A percentile compares a stretch with the other conserved stretches of the same genome.
phyloP scores from a whole-genome alignment of 345 rosid species.

The Kernera saxatilis region DNA sequence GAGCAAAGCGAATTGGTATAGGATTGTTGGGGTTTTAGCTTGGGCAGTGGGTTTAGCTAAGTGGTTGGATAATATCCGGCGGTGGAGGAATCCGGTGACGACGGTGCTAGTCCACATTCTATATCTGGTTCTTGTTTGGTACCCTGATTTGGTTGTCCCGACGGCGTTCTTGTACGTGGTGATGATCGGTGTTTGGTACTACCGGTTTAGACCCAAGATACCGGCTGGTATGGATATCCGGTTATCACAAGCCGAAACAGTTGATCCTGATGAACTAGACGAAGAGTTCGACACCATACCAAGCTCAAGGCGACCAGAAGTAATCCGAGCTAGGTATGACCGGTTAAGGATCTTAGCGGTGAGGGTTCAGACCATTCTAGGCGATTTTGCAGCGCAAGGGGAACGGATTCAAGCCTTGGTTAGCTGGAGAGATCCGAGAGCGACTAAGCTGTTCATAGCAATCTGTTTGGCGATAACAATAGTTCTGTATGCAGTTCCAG shows the following conservation, averaged over 20 bases:
- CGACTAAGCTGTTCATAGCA: slow-evolving; percentile 80
- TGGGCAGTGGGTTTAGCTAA: slow-evolving; percentile 92
- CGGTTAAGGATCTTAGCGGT: slow-evolving; percentile 76
- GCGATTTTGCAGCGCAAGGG: slow-evolving; percentile 94
- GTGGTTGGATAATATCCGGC: slow-evolving; percentile 71
- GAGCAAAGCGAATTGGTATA: slow-evolving; percentile 92
- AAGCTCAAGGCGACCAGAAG: slow-evolving; percentile 65
- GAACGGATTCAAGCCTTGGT: slow-evolving; percentile 86
- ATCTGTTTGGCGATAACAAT: slow-evolving; percentile 69
- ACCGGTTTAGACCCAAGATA: slow-evolving; percentile 75
- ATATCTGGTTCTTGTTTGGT: slow-evolving; percentile 92
- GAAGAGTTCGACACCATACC: slow-evolving; percentile 96
- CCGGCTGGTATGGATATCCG: slow-evolving; percentile 94
- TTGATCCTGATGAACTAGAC: slow-evolving; percentile 83
- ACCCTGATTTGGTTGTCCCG: slow-evolving; percentile 85
- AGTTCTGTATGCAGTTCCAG: slow-evolving; percentile 66
- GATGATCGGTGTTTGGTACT: slow-evolving; percentile 90
- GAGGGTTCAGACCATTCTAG: slow-evolving; percentile 84
- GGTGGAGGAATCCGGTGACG: slow-evolving; percentile 88
- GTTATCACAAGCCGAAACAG: slow-evolving; percentile 74
- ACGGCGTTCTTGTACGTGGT: slow-evolving; percentile 79
- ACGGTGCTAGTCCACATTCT: slow-evolving; percentile 76
- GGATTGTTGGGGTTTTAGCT: slow-evolving; percentile 84
- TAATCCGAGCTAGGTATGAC: slow-evolving; percentile 72
- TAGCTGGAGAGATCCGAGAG: slow-evolving; percentile 99